Percentiles rank a stretch among this genome's conserved stretches.
These are phyloP conservation scores for Penicillium parvum DNA, from an alignment of 495 filamentous ascomycete genomes.

Conservation along the genomic window DNA sequence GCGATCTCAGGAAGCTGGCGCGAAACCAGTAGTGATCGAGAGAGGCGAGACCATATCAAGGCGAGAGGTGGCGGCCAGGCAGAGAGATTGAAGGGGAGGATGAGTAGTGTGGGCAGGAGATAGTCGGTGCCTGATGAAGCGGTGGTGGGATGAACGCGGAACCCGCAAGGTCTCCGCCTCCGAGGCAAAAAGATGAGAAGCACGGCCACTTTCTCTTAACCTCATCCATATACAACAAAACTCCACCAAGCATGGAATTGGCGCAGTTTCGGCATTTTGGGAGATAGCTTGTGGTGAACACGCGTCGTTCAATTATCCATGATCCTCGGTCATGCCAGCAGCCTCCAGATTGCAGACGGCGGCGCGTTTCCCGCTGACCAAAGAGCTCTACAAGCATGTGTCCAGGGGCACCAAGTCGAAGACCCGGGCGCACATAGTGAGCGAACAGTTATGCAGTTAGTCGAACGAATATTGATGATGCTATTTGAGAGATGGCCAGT, in stretches of 20 bases:
- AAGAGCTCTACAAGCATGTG: conserved; percentile 10
- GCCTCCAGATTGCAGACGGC: background rate
- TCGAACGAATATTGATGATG: conserved; percentile 1
- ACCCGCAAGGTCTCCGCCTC: conserved; percentile 8
- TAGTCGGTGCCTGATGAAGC: conserved; percentile 6
- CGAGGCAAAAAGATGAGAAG: background rate
- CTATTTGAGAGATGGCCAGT: background rate
- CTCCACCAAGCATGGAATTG: background rate
- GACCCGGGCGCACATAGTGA: conserved; percentile 45
- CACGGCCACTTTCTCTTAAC: background rate
- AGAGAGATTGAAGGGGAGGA: background rate
- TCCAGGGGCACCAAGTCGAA: conserved; percentile 1
- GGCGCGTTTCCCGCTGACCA: conserved; percentile 17
- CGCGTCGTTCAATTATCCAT: no score
- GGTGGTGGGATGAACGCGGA: conserved; percentile 9
- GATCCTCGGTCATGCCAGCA: no score
- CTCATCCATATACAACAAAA: background rate
- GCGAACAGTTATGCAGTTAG: conserved; percentile 58
- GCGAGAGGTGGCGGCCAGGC: conserved; percentile 23
- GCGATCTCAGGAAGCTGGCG: conserved; percentile 13
- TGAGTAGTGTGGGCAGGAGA: background rate
- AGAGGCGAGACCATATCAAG: conserved; percentile 8
- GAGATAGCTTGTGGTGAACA: no score
- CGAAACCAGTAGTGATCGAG: no score
- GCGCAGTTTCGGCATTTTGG: no score